Conservation (phyloP, 176 grass and related monocot genomes). For the Raddia distichophylla region DNA sequence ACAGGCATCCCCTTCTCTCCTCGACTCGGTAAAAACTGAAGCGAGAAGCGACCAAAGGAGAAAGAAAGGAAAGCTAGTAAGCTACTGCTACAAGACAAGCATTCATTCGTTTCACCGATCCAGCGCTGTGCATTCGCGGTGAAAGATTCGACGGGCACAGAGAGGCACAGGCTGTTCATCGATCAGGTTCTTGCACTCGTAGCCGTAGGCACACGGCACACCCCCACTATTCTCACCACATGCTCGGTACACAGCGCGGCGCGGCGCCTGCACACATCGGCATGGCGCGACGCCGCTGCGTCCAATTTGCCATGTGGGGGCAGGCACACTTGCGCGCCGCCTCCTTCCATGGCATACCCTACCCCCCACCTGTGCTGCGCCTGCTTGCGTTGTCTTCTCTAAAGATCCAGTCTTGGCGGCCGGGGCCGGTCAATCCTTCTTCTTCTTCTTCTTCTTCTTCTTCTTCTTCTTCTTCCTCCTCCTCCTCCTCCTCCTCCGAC, state of each 20-base stretch:
- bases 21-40: neutral
- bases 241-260: too few species aligned
- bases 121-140: neutral
- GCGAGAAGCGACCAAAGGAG: neutral
- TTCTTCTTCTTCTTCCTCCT: too few species aligned
- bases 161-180: neutral
- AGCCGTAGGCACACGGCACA: too few species aligned
- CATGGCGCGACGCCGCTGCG: neutral
- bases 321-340: constrained; percentile 28
- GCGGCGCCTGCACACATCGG: constrained; percentile 1
- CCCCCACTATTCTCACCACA: too few species aligned
- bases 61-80: neutral
- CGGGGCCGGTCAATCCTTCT: neutral
- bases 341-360: constrained; percentile 6
- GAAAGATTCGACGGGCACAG: constrained; percentile 6
- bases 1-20: neutral
- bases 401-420: constrained; percentile 23
- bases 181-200: neutral
- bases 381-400: constrained; percentile 21
- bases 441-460: too few species aligned
- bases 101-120: neutral
- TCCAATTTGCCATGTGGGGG: constrained; percentile 54
- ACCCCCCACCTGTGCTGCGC: constrained; percentile 23
- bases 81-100: too few species aligned
- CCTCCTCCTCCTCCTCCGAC: too few species aligned